These are phyloP conservation scores for Tricholoma hemisulphureum DNA, from an alignment of 768 basidiomycete genomes.

Conservation along the genomic window DNA sequence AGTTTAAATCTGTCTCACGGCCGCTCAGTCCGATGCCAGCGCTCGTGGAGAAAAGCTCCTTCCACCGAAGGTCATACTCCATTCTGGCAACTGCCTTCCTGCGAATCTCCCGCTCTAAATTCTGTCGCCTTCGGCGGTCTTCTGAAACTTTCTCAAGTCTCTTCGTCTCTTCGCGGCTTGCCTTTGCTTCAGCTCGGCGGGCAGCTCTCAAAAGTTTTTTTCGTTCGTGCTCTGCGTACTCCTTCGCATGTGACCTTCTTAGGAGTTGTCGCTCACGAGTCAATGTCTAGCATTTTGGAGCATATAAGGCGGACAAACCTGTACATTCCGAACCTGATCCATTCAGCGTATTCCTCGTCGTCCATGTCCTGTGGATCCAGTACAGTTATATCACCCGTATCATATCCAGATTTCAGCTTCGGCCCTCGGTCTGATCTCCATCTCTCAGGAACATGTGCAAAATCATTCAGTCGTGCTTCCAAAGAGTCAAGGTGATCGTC, in stretches of 20 bases:
- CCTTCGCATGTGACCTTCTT: slow-evolving; percentile 67
- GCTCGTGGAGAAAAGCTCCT: slow-evolving; percentile 38
- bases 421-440: slow-evolving; percentile 45
- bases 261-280: neutral
- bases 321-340: slow-evolving; percentile 86
- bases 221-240: slow-evolving; percentile 61
- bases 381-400: slow-evolving; percentile 39
- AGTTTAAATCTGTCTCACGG: slow-evolving; percentile 32
- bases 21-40: slow-evolving; percentile 17
- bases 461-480: slow-evolving; percentile 63
- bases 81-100: slow-evolving; percentile 46
- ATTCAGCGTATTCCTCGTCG: slow-evolving; percentile 87
- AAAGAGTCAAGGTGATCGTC: slow-evolving; percentile 67
- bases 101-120: slow-evolving; percentile 45
- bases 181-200: slow-evolving; percentile 52
- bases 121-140: slow-evolving; percentile 50
- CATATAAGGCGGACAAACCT: slow-evolving; percentile 40
- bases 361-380: slow-evolving; percentile 57
- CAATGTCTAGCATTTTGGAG: neutral
- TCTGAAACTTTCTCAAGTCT: slow-evolving; percentile 50
- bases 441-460: slow-evolving; percentile 69
- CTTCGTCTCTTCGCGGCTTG: slow-evolving; percentile 50
- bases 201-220: slow-evolving; percentile 53
- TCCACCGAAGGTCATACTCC: slow-evolving; percentile 61
- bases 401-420: slow-evolving; percentile 21